Conservation (phyloP, 768 basidiomycete species). For the Crepidotus variabilis region DNA sequence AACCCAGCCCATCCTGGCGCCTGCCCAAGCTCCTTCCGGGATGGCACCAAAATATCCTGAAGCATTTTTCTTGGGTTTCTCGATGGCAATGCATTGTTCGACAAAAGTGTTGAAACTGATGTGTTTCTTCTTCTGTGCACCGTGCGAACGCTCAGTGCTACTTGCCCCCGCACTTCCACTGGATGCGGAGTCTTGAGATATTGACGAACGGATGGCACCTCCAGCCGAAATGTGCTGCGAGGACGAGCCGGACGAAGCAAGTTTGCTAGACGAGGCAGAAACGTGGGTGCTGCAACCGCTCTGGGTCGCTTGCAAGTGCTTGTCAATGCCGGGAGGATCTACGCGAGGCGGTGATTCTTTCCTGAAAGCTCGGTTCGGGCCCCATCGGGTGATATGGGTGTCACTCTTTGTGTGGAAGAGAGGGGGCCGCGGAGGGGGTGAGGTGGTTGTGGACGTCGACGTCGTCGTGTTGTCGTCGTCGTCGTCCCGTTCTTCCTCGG, state of each 20-base stretch:
- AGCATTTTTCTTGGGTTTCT: constrained; percentile 54
- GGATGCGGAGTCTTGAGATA: constrained; percentile 31
- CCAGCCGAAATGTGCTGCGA: constrained; percentile 16
- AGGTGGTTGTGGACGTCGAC: constrained; percentile 7
- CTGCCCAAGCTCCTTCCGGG: constrained; percentile 19
- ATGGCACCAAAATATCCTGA: constrained; percentile 22
- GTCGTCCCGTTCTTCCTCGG: constrained; percentile 43
- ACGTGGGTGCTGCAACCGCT: background rate
- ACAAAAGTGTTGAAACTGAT: constrained; percentile 99
- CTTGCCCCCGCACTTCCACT: constrained; percentile 17
- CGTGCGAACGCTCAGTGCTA: constrained; percentile 14
- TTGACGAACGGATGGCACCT: constrained; percentile 23
- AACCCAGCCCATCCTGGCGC: constrained; percentile 30
- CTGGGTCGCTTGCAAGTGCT: background rate
- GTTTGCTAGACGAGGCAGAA: background rate
- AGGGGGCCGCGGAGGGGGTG: constrained; percentile 41
- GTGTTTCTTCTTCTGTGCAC: constrained; percentile 65
- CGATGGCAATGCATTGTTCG: constrained; percentile 91
- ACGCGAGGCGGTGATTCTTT: constrained; percentile 74
- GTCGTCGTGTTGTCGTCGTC: constrained; percentile 7
- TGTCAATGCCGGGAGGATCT: constrained; percentile 27
- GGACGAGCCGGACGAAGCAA: constrained; percentile 13
- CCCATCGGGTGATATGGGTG: constrained; percentile 67
- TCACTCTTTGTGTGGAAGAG: constrained; percentile 87
- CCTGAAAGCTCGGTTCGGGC: constrained; percentile 44